Percentiles rank a stretch among this genome's conserved stretches.
Conservation (phyloP, 1,284 basidiomycete species). For the Trametes pubescens region DNA sequence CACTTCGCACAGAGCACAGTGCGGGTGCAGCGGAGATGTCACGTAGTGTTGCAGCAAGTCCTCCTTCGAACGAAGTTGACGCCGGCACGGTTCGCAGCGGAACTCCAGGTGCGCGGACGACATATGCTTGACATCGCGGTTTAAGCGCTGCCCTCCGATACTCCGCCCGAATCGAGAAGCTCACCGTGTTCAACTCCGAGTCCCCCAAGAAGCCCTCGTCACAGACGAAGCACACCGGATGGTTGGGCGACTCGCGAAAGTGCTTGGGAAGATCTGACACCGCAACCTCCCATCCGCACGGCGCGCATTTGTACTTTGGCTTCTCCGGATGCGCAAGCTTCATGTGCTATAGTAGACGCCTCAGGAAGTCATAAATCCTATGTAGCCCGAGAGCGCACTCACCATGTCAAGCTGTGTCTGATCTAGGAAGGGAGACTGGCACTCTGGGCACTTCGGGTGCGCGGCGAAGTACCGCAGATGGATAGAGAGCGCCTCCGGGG, state of each 20-base stretch:
- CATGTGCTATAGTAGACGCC: conserved; percentile 15
- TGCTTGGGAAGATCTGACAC: conserved; percentile 24
- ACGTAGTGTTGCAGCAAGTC: conserved; percentile 29
- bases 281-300: conserved; percentile 18
- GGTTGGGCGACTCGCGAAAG: conserved; percentile 25
- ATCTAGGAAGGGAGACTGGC: conserved; percentile 27
- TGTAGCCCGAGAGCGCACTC: not conserved
- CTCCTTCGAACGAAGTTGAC: conserved; percentile 24
- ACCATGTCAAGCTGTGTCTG: conserved; percentile 27
- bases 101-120: conserved; percentile 24
- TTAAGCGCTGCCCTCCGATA: not conserved
- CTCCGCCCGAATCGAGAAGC: not conserved
- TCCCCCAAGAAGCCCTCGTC: conserved; percentile 27
- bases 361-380: not conserved
- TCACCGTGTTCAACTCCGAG: conserved; percentile 21
- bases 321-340: conserved; percentile 14
- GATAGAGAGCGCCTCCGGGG: conserved; percentile 22
- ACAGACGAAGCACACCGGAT: conserved; percentile 32
- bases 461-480: conserved; percentile 20
- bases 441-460: conserved; percentile 29
- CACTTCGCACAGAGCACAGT: conserved; percentile 30
- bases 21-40: conserved; percentile 29
- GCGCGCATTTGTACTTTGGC: conserved; percentile 12
- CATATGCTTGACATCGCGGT: conserved; percentile 31
- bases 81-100: conserved; percentile 23